Evolutionary conservation across 1,284 basidiomycete species (phyloP), one percentile per base, ranked within the genome.

Genomic region (Heterobasidion occidentale): DNA sequence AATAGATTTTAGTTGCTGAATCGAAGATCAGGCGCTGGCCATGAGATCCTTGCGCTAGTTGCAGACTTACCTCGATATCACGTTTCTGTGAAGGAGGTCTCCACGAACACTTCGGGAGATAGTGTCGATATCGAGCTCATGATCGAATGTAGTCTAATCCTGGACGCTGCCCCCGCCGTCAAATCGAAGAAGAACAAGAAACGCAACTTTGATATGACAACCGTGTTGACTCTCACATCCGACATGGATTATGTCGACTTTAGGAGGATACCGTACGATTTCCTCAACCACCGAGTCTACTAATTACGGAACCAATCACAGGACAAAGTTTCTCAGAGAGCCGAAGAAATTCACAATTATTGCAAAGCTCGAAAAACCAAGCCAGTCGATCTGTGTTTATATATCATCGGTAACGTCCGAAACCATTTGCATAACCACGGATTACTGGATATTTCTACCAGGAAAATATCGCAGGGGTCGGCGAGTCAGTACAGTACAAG

Each of bases 221-320:
- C 77, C 19, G 74, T 92, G n/a, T 67, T 91, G 51, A 84, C 85
- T 4, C 56, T 88, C 38, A 90, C 86, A 0, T 90, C 46, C 19
- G 88, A 90, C 64, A 66, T 81, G 63, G 76, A 80, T 36, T 80
- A 87, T 55, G 67, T 92, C 56, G 89, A 92, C 65, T 91, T 88
- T 64, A 83, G 89, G 46, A 79, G 87, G 36, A 88, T 88, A 52
- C 74, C 79, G 89, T 90, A 62, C 65, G 84, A 5, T 9, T 49
- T 27, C 17, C 15, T 14, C 15, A 7, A 1, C 27, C 27, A 27
- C 27, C 27, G 27, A 6, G 9, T 8, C 47, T 7, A 17, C 36
- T 51, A 7, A 48, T 48, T 45, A 44, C 33, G 1, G 17, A 17
- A 19, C 54, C 27, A 4, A 27, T 57, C 11, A 44, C 34, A 92